Percentiles rank a stretch among this genome's conserved stretches.
Conservation (phyloP, 192 early-diverging fungal species). For the Powellomyces hirtus region DNA sequence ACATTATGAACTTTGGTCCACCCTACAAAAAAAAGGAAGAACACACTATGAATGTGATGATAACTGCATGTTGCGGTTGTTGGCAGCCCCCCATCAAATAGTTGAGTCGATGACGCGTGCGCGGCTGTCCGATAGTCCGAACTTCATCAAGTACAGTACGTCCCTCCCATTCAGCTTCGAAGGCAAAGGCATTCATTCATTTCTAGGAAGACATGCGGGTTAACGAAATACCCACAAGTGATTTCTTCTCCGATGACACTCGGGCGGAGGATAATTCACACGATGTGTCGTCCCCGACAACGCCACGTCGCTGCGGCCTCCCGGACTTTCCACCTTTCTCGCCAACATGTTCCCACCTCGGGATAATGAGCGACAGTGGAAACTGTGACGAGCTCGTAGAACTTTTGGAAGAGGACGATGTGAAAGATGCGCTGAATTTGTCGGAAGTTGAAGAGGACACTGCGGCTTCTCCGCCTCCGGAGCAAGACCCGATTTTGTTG, state of each 20-base stretch:
- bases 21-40: too few relatives aligned
- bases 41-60: too few relatives aligned
- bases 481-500: slow-evolving; percentile 20
- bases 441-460: neutral
- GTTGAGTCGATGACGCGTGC: too few relatives aligned
- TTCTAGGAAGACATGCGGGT: slow-evolving; percentile 4
- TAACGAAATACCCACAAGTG: slow-evolving; percentile 14
- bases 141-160: too few relatives aligned
- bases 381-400: neutral
- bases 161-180: too few relatives aligned
- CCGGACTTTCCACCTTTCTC: neutral
- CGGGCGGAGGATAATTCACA: neutral
- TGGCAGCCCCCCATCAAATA: too few relatives aligned
- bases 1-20: too few relatives aligned
- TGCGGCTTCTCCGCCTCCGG: neutral
- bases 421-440: neutral
- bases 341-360: neutral
- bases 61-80: too few relatives aligned
- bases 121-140: too few relatives aligned
- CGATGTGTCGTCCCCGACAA: slow-evolving; percentile 1
- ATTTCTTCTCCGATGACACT: slow-evolving; percentile 24
- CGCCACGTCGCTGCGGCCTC: neutral
- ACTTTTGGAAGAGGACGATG: neutral
- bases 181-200: too few relatives aligned
- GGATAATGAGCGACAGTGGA: neutral